Evolutionary conservation across 345 rosid species (phyloP), one percentile per base, ranked within the genome.

Genomic region (Aquilaria sinensis): DNA sequence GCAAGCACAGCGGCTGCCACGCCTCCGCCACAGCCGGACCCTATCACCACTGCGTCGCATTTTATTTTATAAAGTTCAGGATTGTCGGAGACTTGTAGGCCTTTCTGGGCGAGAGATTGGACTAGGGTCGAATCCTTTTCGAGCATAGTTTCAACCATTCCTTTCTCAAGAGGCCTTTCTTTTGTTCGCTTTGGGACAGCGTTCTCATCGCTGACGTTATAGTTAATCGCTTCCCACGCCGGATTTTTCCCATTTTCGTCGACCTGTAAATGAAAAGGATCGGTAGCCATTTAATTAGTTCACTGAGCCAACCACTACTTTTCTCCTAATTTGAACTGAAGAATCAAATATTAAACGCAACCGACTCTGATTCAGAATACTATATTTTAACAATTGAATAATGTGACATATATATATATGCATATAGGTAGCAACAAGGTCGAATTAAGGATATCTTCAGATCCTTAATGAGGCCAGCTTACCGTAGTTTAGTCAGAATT

Each of bases 21-120:
- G 5, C 95, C 97, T 16, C 99, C 99, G 2, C 99, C 99, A 12
- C 95, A 83, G 29, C 99, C 99, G 1, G 97, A 90, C 9, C 99
- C 97, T 5, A 94, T 74, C 4, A 94, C 65, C 0, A 86, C 84
- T 6, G 56, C 96, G 57, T 94, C 99, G 31, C 97, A 94, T 66
- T 85, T 81, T 73, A 94, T 78, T 61, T 43, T 83, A 68, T 58
- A 74, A 10, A 64, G 61, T 31, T 67, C 11, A 0, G 68, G 14
- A 57, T 81, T 86, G 2, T 53, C 60, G 0, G 68, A 56, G 10
- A 71, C 85, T 59, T 70, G 34, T 32, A 93, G 85, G 66, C 96
- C 96, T 74, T 87, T 85, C 32, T 74, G 64, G 33, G 63, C 43
- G 37, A 93, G 85, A 16, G 88, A 74, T 13, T 69, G 74, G 31